Conservation (phyloP, 306 rosid species). For the Lagenaria siceraria region DNA sequence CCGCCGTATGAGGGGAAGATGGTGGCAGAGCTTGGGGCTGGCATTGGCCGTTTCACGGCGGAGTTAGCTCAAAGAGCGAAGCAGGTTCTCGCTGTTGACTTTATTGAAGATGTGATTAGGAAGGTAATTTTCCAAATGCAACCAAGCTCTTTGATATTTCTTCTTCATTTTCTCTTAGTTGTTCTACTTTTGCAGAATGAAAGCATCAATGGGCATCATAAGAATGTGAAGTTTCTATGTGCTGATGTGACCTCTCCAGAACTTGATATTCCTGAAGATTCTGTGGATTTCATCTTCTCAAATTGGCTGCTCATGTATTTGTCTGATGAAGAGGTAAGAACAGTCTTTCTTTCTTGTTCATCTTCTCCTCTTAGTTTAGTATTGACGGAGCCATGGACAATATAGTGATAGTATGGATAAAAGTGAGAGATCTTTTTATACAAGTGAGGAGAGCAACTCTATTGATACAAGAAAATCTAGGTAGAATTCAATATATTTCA, state of each 20-base stretch:
- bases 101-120: constrained; percentile 69
- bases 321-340: constrained; percentile 62
- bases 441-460: background rate
- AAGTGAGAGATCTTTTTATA: background rate
- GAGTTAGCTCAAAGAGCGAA: constrained; percentile 68
- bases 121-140: constrained; percentile 32
- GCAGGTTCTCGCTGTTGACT: constrained; percentile 70
- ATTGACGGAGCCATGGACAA: background rate
- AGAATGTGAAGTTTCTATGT: constrained; percentile 66
- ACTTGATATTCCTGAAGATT: constrained; percentile 47
- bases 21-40: constrained; percentile 80
- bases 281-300: constrained; percentile 71
- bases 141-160: background rate
- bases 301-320: constrained; percentile 93
- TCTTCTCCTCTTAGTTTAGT: background rate
- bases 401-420: background rate
- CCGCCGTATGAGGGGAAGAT: constrained; percentile 71
- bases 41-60: constrained; percentile 85
- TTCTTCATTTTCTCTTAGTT: background rate
- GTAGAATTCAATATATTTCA: background rate
- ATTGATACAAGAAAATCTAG: background rate
- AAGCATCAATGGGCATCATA: constrained; percentile 59
- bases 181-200: constrained; percentile 47
- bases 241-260: constrained; percentile 80
- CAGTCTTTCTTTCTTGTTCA: background rate